phyloP scores from a whole-genome alignment of 2,329 filamentous ascomycete genomes.

The Fusarium sterilihyphosum region DNA sequence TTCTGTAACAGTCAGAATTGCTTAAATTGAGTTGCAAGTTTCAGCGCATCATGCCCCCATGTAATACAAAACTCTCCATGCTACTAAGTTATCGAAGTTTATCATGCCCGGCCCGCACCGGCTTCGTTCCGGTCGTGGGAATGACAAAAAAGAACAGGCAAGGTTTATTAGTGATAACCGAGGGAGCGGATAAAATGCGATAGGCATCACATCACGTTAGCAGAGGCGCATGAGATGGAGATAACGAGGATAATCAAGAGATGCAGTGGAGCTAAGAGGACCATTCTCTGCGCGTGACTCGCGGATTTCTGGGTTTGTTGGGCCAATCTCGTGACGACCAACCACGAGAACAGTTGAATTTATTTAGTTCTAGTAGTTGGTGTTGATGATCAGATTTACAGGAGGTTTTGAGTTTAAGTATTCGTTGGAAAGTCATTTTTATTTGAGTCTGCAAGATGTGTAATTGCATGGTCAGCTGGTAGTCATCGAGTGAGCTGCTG shows the following conservation, averaged over 20 bases:
- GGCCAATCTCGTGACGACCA: slow-evolving; percentile 21
- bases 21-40: neutral
- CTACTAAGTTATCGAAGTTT: neutral
- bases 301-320: slow-evolving; percentile 2
- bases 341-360: neutral
- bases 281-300: slow-evolving; percentile 19
- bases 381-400: neutral
- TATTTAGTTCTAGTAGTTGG: neutral
- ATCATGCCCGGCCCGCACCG: slow-evolving; percentile 11
- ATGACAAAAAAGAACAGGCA: neutral
- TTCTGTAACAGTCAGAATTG: slow-evolving; percentile 25
- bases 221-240: slow-evolving; percentile 11
- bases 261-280: slow-evolving; percentile 18
- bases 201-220: slow-evolving; percentile 22
- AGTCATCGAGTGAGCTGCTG: neutral
- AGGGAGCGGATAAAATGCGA: slow-evolving; percentile 14
- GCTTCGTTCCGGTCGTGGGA: slow-evolving; percentile 19
- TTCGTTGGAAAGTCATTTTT: neutral
- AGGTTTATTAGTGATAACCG: slow-evolving; percentile 5
- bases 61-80: neutral
- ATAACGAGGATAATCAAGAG: slow-evolving; percentile 7
- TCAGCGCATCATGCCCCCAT: neutral
- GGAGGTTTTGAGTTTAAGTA: neutral
- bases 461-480: neutral
- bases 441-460: neutral